Evolutionary conservation across 2,329 filamentous ascomycete species (phyloP).

Genomic region (Aspergillus sp.): DNA sequence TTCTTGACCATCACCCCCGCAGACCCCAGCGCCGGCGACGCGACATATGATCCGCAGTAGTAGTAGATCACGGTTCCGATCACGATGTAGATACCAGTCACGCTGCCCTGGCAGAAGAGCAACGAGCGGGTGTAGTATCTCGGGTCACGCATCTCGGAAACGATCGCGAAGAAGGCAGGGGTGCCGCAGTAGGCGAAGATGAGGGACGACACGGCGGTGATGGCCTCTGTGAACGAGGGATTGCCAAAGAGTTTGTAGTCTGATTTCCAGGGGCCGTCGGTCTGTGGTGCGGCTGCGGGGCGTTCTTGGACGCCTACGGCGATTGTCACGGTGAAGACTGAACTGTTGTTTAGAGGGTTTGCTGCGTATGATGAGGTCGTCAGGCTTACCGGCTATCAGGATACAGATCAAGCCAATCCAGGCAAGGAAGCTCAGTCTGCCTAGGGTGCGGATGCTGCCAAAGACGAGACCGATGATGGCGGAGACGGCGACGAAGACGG

Average conservation of each 20-base stretch:
- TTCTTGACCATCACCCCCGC: conserved; percentile 46
- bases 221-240: conserved; percentile 27
- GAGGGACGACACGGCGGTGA: conserved; percentile 30
- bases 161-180: conserved; percentile 35
- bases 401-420: conserved; percentile 32
- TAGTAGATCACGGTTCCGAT: conserved; percentile 46
- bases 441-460: conserved; percentile 37
- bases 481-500: conserved; percentile 26
- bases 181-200: conserved; percentile 31
- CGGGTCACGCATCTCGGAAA: conserved; percentile 41
- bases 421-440: conserved; percentile 34
- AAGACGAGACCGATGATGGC: conserved; percentile 24
- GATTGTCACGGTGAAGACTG: conserved; percentile 25
- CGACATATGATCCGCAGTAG: conserved; percentile 48
- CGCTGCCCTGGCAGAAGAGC: conserved; percentile 30
- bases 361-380: not conserved
- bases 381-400: conserved; percentile 18
- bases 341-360: not conserved
- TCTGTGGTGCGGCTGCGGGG: conserved; percentile 33
- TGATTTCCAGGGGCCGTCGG: conserved; percentile 24
- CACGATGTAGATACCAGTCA: conserved; percentile 35
- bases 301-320: conserved; percentile 35
- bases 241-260: conserved; percentile 29
- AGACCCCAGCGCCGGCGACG: conserved; percentile 50
- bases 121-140: conserved; percentile 32